Conservation (phyloP, 176 grass and related monocot species). For the Thalia dealbata region DNA sequence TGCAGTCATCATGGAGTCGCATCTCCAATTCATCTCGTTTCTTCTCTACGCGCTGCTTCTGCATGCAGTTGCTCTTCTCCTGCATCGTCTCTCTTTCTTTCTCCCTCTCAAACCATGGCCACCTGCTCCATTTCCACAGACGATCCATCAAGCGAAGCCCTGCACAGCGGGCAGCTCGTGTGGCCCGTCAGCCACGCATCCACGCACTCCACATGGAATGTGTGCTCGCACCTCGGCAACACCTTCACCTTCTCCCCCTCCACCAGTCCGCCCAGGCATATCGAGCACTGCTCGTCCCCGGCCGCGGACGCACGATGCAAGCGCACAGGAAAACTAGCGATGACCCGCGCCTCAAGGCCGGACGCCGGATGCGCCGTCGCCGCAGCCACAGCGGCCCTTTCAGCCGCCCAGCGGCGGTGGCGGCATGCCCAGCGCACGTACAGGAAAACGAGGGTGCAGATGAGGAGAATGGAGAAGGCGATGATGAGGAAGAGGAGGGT, state of each 20-base stretch:
- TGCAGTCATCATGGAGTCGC: no score
- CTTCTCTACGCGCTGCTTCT: no score
- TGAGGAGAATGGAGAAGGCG: not conserved
- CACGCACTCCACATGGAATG: conserved; percentile 83
- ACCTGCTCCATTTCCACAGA: no score
- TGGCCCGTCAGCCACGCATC: conserved; percentile 59
- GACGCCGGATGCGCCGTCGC: not conserved
- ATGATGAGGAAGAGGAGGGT: conserved; percentile 4
- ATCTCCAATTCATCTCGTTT: no score
- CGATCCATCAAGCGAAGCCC: conserved; percentile 24
- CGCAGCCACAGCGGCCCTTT: not conserved
- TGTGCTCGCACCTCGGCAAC: conserved; percentile 54
- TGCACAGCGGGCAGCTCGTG: conserved; percentile 67
- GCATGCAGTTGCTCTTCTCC: not conserved
- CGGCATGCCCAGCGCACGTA: conserved; percentile 11
- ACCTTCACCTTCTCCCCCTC: conserved; percentile 69
- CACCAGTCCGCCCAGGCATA: conserved; percentile 52
- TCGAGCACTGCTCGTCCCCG: conserved; percentile 43
- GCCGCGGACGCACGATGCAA: conserved; percentile 18
- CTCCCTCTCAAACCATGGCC: not conserved
- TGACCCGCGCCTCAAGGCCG: conserved; percentile 32
- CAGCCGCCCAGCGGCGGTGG: not conserved
- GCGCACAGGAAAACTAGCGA: conserved; percentile 32
- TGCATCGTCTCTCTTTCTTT: not conserved
- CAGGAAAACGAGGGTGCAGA: not conserved